Percentiles rank a stretch among this genome's conserved stretches.
Conservation (phyloP, 805 yeast species). For the Candida orba region DNA sequence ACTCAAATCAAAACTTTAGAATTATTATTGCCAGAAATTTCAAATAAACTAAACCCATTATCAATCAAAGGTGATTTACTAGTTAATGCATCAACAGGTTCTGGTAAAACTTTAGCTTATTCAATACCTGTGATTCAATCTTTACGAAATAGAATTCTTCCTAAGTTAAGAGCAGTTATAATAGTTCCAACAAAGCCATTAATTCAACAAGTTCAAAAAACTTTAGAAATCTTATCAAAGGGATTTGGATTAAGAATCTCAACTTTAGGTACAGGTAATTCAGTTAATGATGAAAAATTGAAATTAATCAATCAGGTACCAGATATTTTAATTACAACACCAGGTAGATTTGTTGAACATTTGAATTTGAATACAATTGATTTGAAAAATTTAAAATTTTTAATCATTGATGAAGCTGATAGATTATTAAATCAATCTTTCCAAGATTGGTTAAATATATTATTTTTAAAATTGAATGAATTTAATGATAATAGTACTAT, state of each 20-base stretch:
- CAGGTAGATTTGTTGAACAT: slow-evolving; percentile 82
- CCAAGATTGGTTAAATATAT: slow-evolving; percentile 79
- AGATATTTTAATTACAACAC: slow-evolving; percentile 65
- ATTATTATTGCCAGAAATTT: slow-evolving; percentile 38
- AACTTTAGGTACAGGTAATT: slow-evolving; percentile 48
- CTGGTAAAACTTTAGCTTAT: slow-evolving; percentile 92
- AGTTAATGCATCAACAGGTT: slow-evolving; percentile 92
- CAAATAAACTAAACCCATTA: slow-evolving; percentile 21
- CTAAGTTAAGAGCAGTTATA: slow-evolving; percentile 66
- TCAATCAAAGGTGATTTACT: slow-evolving; percentile 58
- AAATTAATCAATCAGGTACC: slow-evolving; percentile 44
- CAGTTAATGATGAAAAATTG: slow-evolving; percentile 54
- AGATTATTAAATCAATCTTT: slow-evolving; percentile 78
- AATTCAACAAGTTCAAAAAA: slow-evolving; percentile 70
- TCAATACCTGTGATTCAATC: slow-evolving; percentile 74
- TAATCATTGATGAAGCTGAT: slow-evolving; percentile 80
- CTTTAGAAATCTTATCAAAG: slow-evolving; percentile 48
- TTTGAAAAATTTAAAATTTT: slow-evolving; percentile 47
- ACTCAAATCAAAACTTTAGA: slow-evolving; percentile 68
- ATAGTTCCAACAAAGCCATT: slow-evolving; percentile 89
- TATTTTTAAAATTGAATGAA: slow-evolving; percentile 30
- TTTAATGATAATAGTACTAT: slow-evolving; percentile 26
- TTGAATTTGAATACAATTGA: slow-evolving; percentile 34
- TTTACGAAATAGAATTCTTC: slow-evolving; percentile 55
- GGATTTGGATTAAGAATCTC: slow-evolving; percentile 64